Evolutionary conservation across 805 yeast species (phyloP), one percentile per base, ranked within the genome.

Genomic region (Yarrowia deformans): DNA sequence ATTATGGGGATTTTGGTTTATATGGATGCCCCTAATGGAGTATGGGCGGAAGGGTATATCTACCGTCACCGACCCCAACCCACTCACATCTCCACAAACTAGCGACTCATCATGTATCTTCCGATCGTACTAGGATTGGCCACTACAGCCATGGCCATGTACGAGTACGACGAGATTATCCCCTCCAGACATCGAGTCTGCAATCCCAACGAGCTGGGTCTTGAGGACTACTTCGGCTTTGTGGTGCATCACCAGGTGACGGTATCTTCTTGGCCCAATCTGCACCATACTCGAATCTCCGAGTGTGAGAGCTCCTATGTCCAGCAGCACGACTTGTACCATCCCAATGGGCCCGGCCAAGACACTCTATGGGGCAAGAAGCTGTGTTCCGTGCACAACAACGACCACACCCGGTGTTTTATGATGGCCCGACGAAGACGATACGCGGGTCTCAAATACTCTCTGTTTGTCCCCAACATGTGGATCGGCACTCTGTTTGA

Each of bases 401-500:
- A 49, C 46, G 56, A 37, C 48, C 48, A 48, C 23, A 63, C 56
- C 8, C 63, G 66, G 9, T 74, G 76, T 64, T 71, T 69, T 34
- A 50, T 70, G 46, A 61, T 74, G 68, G 75, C 75, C 5, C 68
- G 75, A 29, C 8, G 68, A 29, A 66, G 66, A 7, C 68, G 72
- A 32, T 69, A 63, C 48, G 70, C 71, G 1, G 42, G 55, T 8
- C 56, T 68, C 39, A 45, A 50, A 42, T 32, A 46, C n/a, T 40
- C 71, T 0, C 40, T 71, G n/a, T 35, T 52, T 10, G 40, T 46
- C 7, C 72, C 72, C 34, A 73, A 72, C 34, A 42, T 63, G n/a
- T 70, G 73, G 72, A 54, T 74, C n/a, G 76, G 76, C 3, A 75
- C 73, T n/a, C 46, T 74, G 37, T 74, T 58, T 55, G 66, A 46